Conservation (phyloP, 805 yeast genomes). For the Limtongia smithiae region DNA sequence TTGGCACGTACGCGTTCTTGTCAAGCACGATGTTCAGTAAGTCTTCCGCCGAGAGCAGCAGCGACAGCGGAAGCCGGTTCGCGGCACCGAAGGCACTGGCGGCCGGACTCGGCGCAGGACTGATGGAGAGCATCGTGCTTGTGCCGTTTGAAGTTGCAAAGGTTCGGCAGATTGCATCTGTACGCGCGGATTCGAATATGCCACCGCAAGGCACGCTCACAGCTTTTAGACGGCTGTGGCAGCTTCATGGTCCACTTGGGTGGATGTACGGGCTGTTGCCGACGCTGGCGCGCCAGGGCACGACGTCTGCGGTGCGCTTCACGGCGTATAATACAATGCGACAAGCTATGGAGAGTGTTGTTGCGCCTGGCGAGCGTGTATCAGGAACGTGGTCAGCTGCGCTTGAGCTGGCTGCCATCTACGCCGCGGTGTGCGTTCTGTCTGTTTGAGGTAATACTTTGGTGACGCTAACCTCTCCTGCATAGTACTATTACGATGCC, state of each 20-base stretch:
- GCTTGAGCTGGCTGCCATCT: slow-evolving; percentile 33
- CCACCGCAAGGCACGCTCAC: slow-evolving; percentile 28
- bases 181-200: background rate
- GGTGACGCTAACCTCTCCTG: too few relatives aligned
- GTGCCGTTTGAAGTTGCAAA: slow-evolving; percentile 71
- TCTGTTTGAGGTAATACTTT: background rate
- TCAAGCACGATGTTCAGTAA: slow-evolving; percentile 57
- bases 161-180: slow-evolving; percentile 19
- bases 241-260: slow-evolving; percentile 65
- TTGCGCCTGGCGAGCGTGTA: slow-evolving; percentile 66
- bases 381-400: slow-evolving; percentile 36
- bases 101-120: slow-evolving; percentile 82
- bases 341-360: slow-evolving; percentile 45
- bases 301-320: slow-evolving; percentile 77
- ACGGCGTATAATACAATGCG: slow-evolving; percentile 75
- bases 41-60: background rate
- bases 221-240: slow-evolving; percentile 33
- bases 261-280: slow-evolving; percentile 79
- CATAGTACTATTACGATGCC: slow-evolving; percentile 74
- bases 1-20: slow-evolving; percentile 69
- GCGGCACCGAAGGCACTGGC: slow-evolving; percentile 73
- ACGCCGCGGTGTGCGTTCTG: slow-evolving; percentile 19
- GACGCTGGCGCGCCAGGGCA: slow-evolving; percentile 75
- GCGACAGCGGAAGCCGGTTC: slow-evolving; percentile 49
- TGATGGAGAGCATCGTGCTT: slow-evolving; percentile 73